Percentiles rank a stretch among this genome's conserved stretches.
Conservation (phyloP, 2,329 filamentous ascomycete genomes). For the Colletotrichum camelliae region DNA sequence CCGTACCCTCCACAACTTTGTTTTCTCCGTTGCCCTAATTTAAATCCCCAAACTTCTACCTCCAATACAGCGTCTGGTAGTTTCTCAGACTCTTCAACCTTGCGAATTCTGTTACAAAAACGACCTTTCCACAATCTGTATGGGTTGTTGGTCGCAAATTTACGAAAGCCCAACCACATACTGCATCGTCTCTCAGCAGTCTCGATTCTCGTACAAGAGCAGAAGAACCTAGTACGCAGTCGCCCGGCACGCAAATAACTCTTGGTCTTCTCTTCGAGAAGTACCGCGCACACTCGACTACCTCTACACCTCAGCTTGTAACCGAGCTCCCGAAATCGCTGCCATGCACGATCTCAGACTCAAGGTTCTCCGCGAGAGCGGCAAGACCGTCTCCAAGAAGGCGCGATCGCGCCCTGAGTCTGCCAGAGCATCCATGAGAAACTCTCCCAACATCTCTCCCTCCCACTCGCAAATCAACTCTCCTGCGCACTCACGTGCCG, state of each 20-base stretch:
- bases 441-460: conserved; percentile 64
- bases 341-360: conserved; percentile 69
- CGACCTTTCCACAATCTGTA: not conserved
- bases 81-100: not conserved
- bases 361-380: conserved; percentile 71
- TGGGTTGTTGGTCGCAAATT: not conserved
- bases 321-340: not conserved
- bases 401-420: conserved; percentile 62
- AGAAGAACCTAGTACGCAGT: not conserved
- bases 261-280: not conserved
- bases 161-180: not conserved
- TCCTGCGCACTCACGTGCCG: conserved; percentile 62
- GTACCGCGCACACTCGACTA: not conserved
- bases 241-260: not conserved
- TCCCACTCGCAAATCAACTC: conserved; percentile 62
- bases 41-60: conserved; percentile 10
- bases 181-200: not conserved
- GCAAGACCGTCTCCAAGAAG: conserved; percentile 76
- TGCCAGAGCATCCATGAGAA: conserved; percentile 61
- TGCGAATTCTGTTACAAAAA: not conserved
- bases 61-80: not conserved
- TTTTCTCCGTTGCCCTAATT: conserved; percentile 6
- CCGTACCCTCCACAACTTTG: conserved; percentile 14
- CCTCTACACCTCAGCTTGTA: not conserved
- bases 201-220: not conserved